A percentile compares a stretch with the other conserved stretches of the same genome.
These are phyloP conservation scores for Curvularia sp. DNA, from an alignment of 2,329 filamentous ascomycete genomes.

Conservation along the genomic window DNA sequence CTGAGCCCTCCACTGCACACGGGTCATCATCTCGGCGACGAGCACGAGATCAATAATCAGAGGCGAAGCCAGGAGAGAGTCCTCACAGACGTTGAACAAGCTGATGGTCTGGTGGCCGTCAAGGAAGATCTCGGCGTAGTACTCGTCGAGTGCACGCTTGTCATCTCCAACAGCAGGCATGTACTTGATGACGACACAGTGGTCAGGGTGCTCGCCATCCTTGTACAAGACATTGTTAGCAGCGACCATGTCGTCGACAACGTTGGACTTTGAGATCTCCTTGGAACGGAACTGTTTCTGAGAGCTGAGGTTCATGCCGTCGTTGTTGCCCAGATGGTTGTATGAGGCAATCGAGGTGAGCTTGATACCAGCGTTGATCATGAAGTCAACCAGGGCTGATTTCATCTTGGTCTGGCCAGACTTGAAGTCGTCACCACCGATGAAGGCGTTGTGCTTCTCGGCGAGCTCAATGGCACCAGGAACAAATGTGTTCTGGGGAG, in stretches of 20 bases:
- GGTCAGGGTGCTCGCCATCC: conserved; percentile 92
- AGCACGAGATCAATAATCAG: conserved; percentile 96
- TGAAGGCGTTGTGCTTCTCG: conserved; percentile 84
- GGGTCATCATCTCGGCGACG: conserved; percentile 96
- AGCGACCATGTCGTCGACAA: conserved; percentile 99
- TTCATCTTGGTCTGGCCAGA: conserved; percentile 99
- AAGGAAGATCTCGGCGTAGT: conserved; percentile 99
- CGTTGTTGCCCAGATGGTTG: conserved; percentile 99
- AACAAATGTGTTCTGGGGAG: conserved; percentile 98
- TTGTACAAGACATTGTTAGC: conserved; percentile 92
- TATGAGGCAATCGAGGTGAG: conserved; percentile 98
- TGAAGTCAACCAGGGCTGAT: conserved; percentile 95
- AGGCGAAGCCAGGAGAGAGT: conserved; percentile 93
- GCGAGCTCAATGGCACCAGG: conserved; percentile 90
- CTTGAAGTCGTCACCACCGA: conserved; percentile 99
- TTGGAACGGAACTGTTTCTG: conserved; percentile 99
- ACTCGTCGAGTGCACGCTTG: conserved; percentile 98
- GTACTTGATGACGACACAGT: conserved; percentile 99
- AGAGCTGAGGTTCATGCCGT: conserved; percentile 97
- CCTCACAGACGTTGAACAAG: conserved; percentile 98
- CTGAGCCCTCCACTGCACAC: conserved; percentile 83
- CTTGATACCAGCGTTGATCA: conserved; percentile 99
- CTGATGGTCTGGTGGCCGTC: conserved; percentile 98
- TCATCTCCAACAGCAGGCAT: conserved; percentile 99
- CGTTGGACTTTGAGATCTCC: conserved; percentile 99